A percentile compares a stretch with the other conserved stretches of the same genome.
Conservation (phyloP, 495 filamentous ascomycete species). For the Glonium stellatum region DNA sequence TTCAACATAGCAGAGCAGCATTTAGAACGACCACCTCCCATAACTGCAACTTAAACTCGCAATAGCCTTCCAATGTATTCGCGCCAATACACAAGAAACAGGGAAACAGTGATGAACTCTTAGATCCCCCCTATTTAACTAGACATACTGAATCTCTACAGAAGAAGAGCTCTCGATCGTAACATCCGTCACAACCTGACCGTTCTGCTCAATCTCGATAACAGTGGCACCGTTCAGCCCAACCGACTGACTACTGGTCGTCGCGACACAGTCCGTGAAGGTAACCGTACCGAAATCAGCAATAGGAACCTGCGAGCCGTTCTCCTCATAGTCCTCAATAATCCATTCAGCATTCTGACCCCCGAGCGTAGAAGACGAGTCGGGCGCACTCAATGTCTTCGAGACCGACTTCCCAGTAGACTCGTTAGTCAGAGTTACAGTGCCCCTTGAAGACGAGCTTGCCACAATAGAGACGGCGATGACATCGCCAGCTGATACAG, state of each 20-base stretch:
- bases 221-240: not conserved
- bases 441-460: conserved; percentile 42
- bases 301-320: conserved; percentile 44
- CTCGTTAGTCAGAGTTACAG: conserved; percentile 51
- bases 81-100: no score
- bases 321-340: conserved; percentile 54
- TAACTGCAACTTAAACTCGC: no score
- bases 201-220: not conserved
- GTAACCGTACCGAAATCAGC: conserved; percentile 36
- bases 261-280: conserved; percentile 11
- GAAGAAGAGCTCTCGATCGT: not conserved
- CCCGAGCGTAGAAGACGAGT: conserved; percentile 31
- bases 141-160: not conserved
- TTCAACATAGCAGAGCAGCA: no score
- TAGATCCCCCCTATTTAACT: not conserved
- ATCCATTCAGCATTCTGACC: conserved; percentile 57
- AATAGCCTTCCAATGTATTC: no score
- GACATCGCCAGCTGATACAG: conserved; percentile 47
- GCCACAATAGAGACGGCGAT: conserved; percentile 50
- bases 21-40: no score
- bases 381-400: conserved; percentile 40
- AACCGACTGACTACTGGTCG: not conserved
- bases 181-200: not conserved
- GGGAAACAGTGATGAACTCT: no score
- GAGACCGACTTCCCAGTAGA: conserved; percentile 49